Evolutionary conservation across 1,284 basidiomycete genomes (phyloP).

Genomic region (Boletellus deceptivus): DNA sequence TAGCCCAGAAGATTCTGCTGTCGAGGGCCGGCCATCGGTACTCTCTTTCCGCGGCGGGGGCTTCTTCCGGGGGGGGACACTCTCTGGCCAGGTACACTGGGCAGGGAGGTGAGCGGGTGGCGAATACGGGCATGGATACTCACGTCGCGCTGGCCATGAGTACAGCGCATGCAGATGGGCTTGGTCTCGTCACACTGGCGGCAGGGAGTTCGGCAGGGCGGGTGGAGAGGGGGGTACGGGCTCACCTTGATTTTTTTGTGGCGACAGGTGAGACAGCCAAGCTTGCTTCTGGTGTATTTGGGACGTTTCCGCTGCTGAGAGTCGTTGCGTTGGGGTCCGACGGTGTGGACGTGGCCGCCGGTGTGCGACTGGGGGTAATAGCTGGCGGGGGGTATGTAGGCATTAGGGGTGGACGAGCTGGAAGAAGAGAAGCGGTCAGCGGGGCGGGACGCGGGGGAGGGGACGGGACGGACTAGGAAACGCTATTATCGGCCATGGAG

Average conservation of each 20-base stretch:
- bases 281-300: slow-evolving; percentile 85
- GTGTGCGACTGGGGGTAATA: slow-evolving; percentile 45
- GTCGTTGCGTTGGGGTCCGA: slow-evolving; percentile 49
- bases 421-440: slow-evolving; percentile 18
- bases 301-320: slow-evolving; percentile 68
- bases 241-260: slow-evolving; percentile 84
- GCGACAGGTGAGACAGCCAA: slow-evolving; percentile 80
- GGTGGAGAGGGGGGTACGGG: slow-evolving; percentile 10
- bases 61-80: slow-evolving; percentile 61
- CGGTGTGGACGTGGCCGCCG: slow-evolving; percentile 44
- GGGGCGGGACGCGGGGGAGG: slow-evolving; percentile 8
- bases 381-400: slow-evolving; percentile 46
- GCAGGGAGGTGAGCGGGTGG: slow-evolving; percentile 17
- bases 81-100: slow-evolving; percentile 82
- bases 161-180: slow-evolving; percentile 75
- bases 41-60: slow-evolving; percentile 46
- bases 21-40: slow-evolving; percentile 56
- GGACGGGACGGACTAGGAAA: slow-evolving; percentile 53
- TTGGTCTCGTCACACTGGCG: slow-evolving; percentile 78
- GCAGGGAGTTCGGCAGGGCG: slow-evolving; percentile 13
- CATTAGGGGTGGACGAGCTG: slow-evolving; percentile 35
- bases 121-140: slow-evolving; percentile 5
- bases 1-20: slow-evolving; percentile 58
- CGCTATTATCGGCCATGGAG: slow-evolving; percentile 58
- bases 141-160: slow-evolving; percentile 76